phyloP scores from a whole-genome alignment of 2,329 filamentous ascomycete species.

The Sporothrix pallida region DNA sequence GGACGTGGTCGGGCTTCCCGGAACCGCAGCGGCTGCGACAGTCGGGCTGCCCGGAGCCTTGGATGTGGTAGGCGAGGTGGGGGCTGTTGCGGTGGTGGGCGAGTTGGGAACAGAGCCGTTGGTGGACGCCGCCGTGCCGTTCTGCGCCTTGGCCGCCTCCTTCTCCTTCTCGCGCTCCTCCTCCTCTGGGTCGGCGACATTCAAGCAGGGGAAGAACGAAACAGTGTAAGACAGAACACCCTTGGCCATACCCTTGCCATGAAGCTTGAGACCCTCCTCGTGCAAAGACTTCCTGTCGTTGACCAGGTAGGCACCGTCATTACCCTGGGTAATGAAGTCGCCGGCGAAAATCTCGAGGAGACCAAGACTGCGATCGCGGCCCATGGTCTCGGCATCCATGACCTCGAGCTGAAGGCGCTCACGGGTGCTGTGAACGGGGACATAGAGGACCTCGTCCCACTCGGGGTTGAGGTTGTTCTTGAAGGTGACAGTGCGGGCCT shows the following conservation, averaged over 20 bases:
- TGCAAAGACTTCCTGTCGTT: conserved; percentile 75
- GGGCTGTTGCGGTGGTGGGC: conserved; percentile 19
- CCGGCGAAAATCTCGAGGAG: conserved; percentile 75
- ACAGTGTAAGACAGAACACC: conserved; percentile 81
- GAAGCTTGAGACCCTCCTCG: conserved; percentile 72
- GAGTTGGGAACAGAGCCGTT: conserved; percentile 37
- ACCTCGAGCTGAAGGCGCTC: conserved; percentile 90
- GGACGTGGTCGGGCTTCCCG: conserved; percentile 52
- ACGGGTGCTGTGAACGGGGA: conserved; percentile 82
- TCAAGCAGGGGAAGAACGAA: conserved; percentile 88
- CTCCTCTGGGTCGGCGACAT: conserved; percentile 87
- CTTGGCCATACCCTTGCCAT: conserved; percentile 75
- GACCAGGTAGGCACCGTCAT: conserved; percentile 79
- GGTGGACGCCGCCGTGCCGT: not conserved
- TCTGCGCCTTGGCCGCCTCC: conserved; percentile 49
- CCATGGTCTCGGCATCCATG: conserved; percentile 94
- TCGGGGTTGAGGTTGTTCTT: conserved; percentile 94
- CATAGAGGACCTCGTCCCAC: conserved; percentile 94
- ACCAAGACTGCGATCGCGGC: conserved; percentile 87
- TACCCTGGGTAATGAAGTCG: conserved; percentile 79
- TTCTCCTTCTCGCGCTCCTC: conserved; percentile 67
- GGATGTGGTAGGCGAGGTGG: not conserved
- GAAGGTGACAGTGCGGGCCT: conserved; percentile 91
- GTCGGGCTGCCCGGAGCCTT: not conserved
- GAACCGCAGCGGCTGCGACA: conserved; percentile 30